phyloP scores from a whole-genome alignment of 176 grass and related monocot genomes.

The Neostapfia colusana region DNA sequence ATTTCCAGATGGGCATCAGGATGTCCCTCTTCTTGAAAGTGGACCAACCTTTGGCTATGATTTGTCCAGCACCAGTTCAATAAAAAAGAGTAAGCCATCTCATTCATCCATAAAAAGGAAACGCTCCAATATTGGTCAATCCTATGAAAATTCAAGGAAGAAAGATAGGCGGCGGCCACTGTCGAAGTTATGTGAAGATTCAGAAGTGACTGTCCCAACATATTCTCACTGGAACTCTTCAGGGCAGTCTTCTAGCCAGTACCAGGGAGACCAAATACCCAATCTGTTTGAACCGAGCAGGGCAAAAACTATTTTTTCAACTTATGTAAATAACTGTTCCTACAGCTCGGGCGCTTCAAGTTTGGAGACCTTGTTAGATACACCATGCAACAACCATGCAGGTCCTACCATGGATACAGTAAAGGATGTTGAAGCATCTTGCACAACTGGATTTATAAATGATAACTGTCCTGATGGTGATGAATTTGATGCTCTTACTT shows the following conservation, averaged over 20 bases:
- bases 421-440: conserved; percentile 43
- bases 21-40: conserved; percentile 53
- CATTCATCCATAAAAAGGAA: conserved; percentile 72
- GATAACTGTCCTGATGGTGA: conserved; percentile 61
- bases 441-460: conserved; percentile 49
- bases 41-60: conserved; percentile 49
- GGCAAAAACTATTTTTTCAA: conserved; percentile 35
- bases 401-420: conserved; percentile 40
- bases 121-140: conserved; percentile 66
- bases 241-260: conserved; percentile 46
- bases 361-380: conserved; percentile 55
- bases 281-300: conserved; percentile 39
- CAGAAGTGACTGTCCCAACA: conserved; percentile 65
- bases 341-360: conserved; percentile 75
- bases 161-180: conserved; percentile 66
- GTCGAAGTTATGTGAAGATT: conserved; percentile 65
- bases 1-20: conserved; percentile 40
- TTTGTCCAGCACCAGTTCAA: conserved; percentile 43
- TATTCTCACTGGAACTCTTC: conserved; percentile 60
- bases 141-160: conserved; percentile 79
- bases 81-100: conserved; percentile 47
- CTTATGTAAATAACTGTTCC: conserved; percentile 39
- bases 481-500: conserved; percentile 53
- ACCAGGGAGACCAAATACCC: conserved; percentile 31
- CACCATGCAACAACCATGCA: conserved; percentile 41